These are phyloP conservation scores for Rhodamnia rubescens DNA, from an alignment of 345 rosid genomes.

Conservation along the genomic window DNA sequence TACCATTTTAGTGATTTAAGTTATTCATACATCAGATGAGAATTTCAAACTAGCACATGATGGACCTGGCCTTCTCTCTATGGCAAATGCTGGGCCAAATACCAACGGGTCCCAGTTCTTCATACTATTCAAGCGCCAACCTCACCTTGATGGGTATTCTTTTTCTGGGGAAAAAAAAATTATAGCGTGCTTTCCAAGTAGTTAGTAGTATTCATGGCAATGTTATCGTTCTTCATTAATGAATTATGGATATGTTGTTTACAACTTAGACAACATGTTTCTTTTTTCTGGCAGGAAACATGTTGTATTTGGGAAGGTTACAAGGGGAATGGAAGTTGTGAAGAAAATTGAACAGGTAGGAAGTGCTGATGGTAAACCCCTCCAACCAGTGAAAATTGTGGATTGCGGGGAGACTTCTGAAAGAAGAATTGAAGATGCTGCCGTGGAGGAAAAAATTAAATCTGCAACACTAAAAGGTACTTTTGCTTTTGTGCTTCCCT, in stretches of 20 bases:
- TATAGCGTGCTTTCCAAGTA: background rate
- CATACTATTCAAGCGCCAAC: conserved; percentile 68
- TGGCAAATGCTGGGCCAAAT: conserved; percentile 94
- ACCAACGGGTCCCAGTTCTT: conserved; percentile 97
- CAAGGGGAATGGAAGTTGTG: conserved; percentile 68
- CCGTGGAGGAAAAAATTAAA: conserved; percentile 44
- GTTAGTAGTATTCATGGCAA: background rate
- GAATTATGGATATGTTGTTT: background rate
- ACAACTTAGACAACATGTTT: background rate
- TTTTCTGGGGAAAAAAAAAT: background rate
- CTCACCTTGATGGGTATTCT: conserved; percentile 84
- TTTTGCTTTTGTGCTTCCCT: background rate
- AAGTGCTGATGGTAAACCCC: conserved; percentile 53
- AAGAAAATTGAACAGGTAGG: conserved; percentile 76
- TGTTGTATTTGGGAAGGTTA: conserved; percentile 91
- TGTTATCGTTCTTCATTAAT: background rate
- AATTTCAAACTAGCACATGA: conserved; percentile 71
- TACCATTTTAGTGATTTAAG: background rate
- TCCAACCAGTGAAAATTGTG: conserved; percentile 45
- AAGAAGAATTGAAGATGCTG: conserved; percentile 33
- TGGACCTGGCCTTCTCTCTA: conserved; percentile 79
- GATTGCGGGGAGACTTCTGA: conserved; percentile 64
- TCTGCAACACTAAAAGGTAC: background rate
- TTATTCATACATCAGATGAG: conserved; percentile 48
- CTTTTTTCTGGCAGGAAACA: conserved; percentile 55